A percentile compares a stretch with the other conserved stretches of the same genome.
Evolutionary conservation across 2,329 filamentous ascomycete genomes (phyloP).

Genomic region (Sporothrix inflata): DNA sequence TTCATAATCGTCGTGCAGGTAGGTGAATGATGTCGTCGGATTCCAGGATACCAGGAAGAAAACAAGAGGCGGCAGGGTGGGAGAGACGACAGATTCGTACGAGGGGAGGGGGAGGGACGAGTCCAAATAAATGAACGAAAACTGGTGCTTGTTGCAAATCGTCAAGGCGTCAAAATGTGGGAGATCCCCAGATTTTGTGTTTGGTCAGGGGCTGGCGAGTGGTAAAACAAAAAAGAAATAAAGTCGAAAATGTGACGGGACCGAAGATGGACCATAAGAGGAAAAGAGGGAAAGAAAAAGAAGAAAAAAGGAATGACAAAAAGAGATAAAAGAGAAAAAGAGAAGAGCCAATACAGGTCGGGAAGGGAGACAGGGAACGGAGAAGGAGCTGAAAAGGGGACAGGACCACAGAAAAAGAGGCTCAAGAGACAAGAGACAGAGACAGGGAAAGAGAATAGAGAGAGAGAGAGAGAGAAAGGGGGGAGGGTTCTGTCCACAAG

Average conservation of each 20-base stretch:
- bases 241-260: neutral
- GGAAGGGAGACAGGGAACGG: neutral
- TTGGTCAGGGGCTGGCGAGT: constrained; percentile 18
- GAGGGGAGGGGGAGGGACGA: neutral
- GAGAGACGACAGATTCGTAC: neutral
- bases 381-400: constrained; percentile 16
- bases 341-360: neutral
- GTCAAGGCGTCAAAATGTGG: constrained; percentile 20
- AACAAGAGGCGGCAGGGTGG: neutral
- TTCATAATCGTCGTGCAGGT: neutral
- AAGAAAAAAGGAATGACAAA: neutral
- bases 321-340: neutral
- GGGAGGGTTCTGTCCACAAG: neutral
- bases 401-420: neutral
- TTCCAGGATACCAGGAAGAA: neutral
- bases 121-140: constrained; percentile 15
- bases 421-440: neutral
- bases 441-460: neutral
- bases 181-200: constrained; percentile 37
- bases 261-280: neutral
- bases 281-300: neutral
- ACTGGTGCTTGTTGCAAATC: constrained; percentile 13
- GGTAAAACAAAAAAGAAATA: neutral
- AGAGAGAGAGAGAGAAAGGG: neutral
- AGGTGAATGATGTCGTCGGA: neutral